Base-by-base conservation (phyloP, 352 stramenopile species). In the Pythium angustatum region DNA sequence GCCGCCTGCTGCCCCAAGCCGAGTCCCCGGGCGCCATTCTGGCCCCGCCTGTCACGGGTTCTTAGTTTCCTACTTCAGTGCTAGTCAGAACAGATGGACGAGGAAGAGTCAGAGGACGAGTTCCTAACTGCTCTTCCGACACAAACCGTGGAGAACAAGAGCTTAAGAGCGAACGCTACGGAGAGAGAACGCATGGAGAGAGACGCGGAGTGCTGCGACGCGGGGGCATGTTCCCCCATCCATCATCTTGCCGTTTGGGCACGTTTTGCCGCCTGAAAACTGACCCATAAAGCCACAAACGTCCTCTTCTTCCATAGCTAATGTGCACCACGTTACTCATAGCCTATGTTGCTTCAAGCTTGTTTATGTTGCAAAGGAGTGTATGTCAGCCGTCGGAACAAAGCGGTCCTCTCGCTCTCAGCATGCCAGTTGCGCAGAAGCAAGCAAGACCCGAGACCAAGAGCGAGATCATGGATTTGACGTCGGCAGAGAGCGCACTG, bases 401-500 rank as follows among this genome's bases (percentile, higher is more conserved):
- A 9, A 47, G 40, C 47, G 7, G 28, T 43, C 48, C 28, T 41
- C 48, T 55, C 48, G 17, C 28, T 41, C 48, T 24, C 19, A 21
- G 15, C n/a, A 6, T 11, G 27, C 10, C 48, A 49, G 22, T 34
- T 48, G 7, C 51, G 21, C 33, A 21, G n/a, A n/a, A n/a, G n/a
- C n/a, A n/a, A n/a, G 15, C 45, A 3, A 15, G 2, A 2, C 10
- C 28, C 27, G 48, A 41, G 27, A 9, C 26, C 22, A 56, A 28
- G 31, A 31, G 3, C 31, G 33, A 34, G 8, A 34, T 26, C 15
- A 94, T 94, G 85, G 83, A 94, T 66, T 69, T 94, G 3, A 85
- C 81, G 34, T 73, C 64, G 27, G 83, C 77, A 27, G 82, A 89
- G 64, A 85, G 73, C 64, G 79, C 85, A 22, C 64, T 94, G 52